These are phyloP conservation scores for Colletotrichum endophyticum DNA, from an alignment of 2,329 filamentous ascomycete genomes.

Conservation along the genomic window DNA sequence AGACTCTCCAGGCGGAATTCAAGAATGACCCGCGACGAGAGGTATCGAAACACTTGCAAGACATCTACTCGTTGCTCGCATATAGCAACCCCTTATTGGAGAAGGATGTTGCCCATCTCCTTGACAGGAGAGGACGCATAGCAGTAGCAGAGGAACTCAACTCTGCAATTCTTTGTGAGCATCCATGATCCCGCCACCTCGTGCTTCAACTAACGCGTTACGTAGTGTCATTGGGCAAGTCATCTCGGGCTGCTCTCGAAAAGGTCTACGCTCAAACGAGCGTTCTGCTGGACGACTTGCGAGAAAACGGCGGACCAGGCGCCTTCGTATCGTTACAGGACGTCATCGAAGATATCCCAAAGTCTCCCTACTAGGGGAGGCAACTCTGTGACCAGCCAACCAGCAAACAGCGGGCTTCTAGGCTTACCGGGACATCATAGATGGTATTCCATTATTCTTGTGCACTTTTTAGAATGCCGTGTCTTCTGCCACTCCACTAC, in stretches of 20 bases:
- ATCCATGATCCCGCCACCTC: not conserved
- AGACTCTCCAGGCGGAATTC: conserved; percentile 79
- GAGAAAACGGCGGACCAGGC: conserved; percentile 78
- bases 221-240: conserved; percentile 87
- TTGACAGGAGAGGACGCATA: conserved; percentile 77
- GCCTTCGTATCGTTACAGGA: conserved; percentile 75
- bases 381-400: not conserved
- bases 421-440: not conserved
- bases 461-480: conserved; percentile 7
- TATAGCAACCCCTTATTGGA: conserved; percentile 83
- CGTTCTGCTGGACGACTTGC: conserved; percentile 82
- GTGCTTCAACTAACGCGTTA: not conserved
- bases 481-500: not conserved
- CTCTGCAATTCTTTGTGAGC: conserved; percentile 85
- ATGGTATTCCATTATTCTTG: conserved; percentile 5
- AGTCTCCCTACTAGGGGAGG: conserved; percentile 23
- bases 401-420: not conserved
- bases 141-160: conserved; percentile 93
- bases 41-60: conserved; percentile 74
- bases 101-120: conserved; percentile 74
- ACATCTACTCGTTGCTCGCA: conserved; percentile 88
- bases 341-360: conserved; percentile 52
- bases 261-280: conserved; percentile 85
- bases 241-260: conserved; percentile 84
- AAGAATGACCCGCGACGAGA: conserved; percentile 72